Evolutionary conservation across 441 rosid species (phyloP), one percentile per base, ranked within the genome.

Genomic region (Erodium trifolium): DNA sequence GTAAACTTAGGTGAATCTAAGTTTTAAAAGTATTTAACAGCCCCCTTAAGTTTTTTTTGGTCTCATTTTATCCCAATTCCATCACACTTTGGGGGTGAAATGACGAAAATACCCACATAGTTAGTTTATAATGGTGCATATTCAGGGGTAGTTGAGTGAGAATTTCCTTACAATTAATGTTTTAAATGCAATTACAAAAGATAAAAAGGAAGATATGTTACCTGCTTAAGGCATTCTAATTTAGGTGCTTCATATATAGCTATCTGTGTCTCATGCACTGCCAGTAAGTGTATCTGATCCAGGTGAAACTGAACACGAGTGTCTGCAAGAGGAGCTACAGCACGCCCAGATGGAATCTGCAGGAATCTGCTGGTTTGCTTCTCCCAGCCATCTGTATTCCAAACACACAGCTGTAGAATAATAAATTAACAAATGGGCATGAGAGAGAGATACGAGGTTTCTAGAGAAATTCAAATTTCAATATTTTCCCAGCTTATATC

Each of bases 341-440:
- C 68, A 67, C 87, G 78, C 62, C 91, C 92, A 57, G 67, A 7
- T n/a, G 90, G 91, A 77, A 76, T 71, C 71, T 80, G 85, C 82
- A 93, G 79, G 79, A 78, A 78, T 72, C 84, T 91, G 72, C 84
- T 86, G 10, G 87, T 71, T 84, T 89, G 98, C 83, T 82, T 91
- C 81, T 86, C 98, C 98, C 98, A 93, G 63, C 85, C 95, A 76
- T 91, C 98, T 17, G 86, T 85, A 79, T 72, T 87, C 96, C 96
- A 89, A 62, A 89, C 88, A 75, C 96, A 87, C 66, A 89, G 74
- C 96, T 89, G 51, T 45, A 60, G 37, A 71, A 53, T 43, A 57
- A 64, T 68, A 35, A 14, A 55, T 17, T 12, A 55, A 73, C 13
- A 29, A 23, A 68, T 65, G 63, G 27, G 27, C 27, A 23, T 23